phyloP scores from a whole-genome alignment of 2,329 filamentous ascomycete species.

The Capronia americana region DNA sequence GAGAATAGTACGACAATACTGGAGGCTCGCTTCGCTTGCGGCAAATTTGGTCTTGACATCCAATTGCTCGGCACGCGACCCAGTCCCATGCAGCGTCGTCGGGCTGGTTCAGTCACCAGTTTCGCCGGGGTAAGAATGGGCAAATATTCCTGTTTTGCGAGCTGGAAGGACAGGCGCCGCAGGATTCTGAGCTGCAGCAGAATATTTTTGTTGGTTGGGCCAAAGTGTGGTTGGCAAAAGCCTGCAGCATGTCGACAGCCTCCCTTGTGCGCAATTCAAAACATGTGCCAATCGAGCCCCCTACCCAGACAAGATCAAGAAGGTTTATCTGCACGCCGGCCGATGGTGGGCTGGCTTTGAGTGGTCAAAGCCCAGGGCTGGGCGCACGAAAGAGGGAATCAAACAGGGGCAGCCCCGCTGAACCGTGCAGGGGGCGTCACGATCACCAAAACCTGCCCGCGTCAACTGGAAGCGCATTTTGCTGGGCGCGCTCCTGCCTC shows the following conservation, averaged over 20 bases:
- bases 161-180: background rate
- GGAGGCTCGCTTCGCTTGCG: conserved; percentile 23
- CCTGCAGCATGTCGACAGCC: conserved; percentile 5
- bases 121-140: background rate
- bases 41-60: conserved; percentile 9
- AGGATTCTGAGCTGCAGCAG: background rate
- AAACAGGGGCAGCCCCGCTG: conserved; percentile 8
- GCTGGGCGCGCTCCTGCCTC: background rate
- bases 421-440: background rate
- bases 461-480: conserved; percentile 2
- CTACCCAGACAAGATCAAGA: conserved; percentile 7
- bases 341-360: background rate
- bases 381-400: conserved; percentile 9
- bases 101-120: background rate
- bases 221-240: background rate
- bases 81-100: background rate
- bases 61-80: conserved; percentile 12
- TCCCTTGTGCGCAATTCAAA: conserved; percentile 29
- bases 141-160: background rate
- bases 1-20: background rate
- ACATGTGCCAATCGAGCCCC: conserved; percentile 33
- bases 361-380: conserved; percentile 13
- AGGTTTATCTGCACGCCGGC: conserved; percentile 14
- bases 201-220: conserved; percentile 13
- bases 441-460: conserved; percentile 11